Base-by-base conservation (phyloP, 108 stramenopile species). In the Cyclostephanos tholiformis region DNA sequence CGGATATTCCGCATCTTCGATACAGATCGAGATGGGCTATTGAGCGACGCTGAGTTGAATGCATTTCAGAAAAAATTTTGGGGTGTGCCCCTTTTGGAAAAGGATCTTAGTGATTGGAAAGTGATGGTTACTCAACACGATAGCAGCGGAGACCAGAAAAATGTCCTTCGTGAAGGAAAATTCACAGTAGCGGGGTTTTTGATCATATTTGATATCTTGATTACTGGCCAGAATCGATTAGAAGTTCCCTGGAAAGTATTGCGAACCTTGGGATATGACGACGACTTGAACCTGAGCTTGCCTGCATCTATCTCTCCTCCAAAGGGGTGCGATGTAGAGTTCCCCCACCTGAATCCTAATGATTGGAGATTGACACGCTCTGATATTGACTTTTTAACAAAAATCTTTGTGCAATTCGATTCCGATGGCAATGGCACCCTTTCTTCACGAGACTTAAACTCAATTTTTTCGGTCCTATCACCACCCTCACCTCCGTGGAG, bases 1-100 rank as follows among this genome's bases (percentile, higher is more conserved):
- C 76, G 90, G 43, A 89, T 91, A 49, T 93, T 91, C 79, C 89
- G 92, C 20, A 85, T 93, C 60, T 91, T 88, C 76, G 89, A 91
- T 67, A 39, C 29, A 2, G 87, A 91, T 62, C 57, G 84, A 57
- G 89, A 93, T 80, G 89, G 87, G 51, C 66, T 93, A 35, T 80
- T 89, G 83, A 91, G 80, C 61, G 85, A 90, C 75, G 57, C 73
- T 16, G 92, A 93, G 69, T 76, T 91, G 77, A 85, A 88, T 59
- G 60, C 77, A 56, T 91, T 93, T 71, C 92, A 93, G 55, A 60
- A 80, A 23, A 82, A 85, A 30, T 82, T 86, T 29, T 93, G 87
- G 75, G 82, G 86, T 30, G 77, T 82, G 30, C 69, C 82, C 9
- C 78, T 91, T 14, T 77, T 84, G 49, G 89, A 85, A 53, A 76